Conservation (phyloP, 257 asterid species). For the Solanum chiquidenum region DNA sequence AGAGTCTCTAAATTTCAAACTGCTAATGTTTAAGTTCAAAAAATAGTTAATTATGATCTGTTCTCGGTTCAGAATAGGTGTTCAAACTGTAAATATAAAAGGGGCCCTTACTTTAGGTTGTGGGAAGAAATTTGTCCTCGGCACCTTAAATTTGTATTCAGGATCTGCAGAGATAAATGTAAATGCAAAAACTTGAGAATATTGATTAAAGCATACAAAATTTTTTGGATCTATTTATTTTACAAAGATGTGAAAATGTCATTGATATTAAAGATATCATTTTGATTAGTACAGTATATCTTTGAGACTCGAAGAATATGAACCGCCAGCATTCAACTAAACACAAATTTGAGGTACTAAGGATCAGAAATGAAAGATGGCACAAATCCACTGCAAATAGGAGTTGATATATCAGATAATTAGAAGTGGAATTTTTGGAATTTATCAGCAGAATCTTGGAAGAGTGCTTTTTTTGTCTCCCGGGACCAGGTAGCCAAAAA, state of each 20-base stretch:
- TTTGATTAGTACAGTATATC: neutral
- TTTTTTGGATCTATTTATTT: neutral
- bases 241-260: neutral
- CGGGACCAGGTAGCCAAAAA: neutral
- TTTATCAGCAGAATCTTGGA: neutral
- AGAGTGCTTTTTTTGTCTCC: neutral
- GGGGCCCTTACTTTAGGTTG: slow-evolving; percentile 64
- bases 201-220: neutral
- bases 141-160: slow-evolving; percentile 65
- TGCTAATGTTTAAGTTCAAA: neutral
- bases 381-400: neutral
- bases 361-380: neutral
- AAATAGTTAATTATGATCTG: neutral
- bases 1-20: neutral
- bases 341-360: neutral
- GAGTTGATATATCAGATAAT: neutral
- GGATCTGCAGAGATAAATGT: slow-evolving; percentile 42
- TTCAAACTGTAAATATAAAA: neutral
- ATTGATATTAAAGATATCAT: neutral
- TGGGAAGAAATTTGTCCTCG: slow-evolving; percentile 81
- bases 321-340: neutral
- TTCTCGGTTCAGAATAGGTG: neutral
- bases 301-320: neutral
- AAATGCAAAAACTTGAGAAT: neutral
- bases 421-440: neutral